phyloP scores from a whole-genome alignment of 306 rosid genomes.

The Vigna mungo region DNA sequence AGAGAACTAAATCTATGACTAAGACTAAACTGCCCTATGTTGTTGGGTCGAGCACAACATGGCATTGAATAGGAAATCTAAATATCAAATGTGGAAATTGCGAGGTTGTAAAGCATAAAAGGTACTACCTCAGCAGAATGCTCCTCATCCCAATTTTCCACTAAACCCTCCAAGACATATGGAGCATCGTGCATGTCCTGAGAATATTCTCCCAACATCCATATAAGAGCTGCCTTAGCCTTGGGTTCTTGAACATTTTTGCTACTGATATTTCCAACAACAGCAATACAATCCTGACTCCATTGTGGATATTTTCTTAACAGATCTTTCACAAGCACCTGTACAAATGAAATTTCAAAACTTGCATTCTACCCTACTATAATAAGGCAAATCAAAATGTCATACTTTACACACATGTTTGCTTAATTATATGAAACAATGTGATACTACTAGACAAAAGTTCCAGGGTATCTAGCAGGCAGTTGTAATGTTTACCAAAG shows the following conservation, averaged over 20 bases:
- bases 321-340: conserved; percentile 99
- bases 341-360: conserved; percentile 47
- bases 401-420: conserved; percentile 26
- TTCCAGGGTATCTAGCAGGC: conserved; percentile 34
- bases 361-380: conserved; percentile 41
- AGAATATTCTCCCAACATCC: conserved; percentile 99
- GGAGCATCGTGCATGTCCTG: conserved; percentile 98
- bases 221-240: conserved; percentile 98
- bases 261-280: conserved; percentile 98
- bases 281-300: conserved; percentile 99
- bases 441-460: conserved; percentile 18
- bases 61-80: conserved; percentile 3
- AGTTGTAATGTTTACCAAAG: conserved; percentile 75
- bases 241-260: conserved; percentile 96
- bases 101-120: conserved; percentile 28
- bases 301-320: conserved; percentile 98
- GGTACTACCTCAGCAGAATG: conserved; percentile 86
- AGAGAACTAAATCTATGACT: conserved; percentile 15
- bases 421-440: conserved; percentile 34
- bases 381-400: conserved; percentile 21
- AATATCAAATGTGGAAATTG: conserved; percentile 22
- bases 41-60: neutral
- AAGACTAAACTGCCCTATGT: conserved; percentile 14
- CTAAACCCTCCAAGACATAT: conserved; percentile 80
- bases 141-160: conserved; percentile 98